Conservation (phyloP, 805 yeast species). For the Yarrowia sp. region DNA sequence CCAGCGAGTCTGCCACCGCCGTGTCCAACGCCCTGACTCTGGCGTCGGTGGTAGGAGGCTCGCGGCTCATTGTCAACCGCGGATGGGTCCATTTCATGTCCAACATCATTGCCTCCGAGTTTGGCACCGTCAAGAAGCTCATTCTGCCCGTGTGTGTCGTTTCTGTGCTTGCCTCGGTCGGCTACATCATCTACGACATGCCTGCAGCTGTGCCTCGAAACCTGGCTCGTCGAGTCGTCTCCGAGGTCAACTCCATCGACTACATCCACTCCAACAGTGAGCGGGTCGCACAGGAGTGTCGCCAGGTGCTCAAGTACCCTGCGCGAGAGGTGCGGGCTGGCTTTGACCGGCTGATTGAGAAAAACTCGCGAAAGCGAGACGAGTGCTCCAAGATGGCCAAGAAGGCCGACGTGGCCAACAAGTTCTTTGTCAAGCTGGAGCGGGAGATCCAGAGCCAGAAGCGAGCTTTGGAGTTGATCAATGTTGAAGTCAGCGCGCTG, state of each 20-base stretch:
- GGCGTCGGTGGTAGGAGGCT: conserved; percentile 47
- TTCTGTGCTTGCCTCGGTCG: conserved; percentile 60
- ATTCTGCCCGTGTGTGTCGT: conserved; percentile 62
- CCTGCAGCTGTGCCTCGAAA: conserved; percentile 90
- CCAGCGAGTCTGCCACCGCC: conserved; percentile 36
- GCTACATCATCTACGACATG: conserved; percentile 76
- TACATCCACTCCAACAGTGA: conserved; percentile 80
- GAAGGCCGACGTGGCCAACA: conserved; percentile 62
- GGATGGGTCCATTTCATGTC: conserved; percentile 43
- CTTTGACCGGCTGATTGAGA: conserved; percentile 70
- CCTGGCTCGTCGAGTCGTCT: conserved; percentile 71
- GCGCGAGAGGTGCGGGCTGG: conserved; percentile 78
- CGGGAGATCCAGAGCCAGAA: conserved; percentile 56
- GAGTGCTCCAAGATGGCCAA: conserved; percentile 60
- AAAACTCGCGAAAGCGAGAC: conserved; percentile 63
- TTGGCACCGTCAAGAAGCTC: conserved; percentile 50
- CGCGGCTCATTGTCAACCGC: conserved; percentile 44
- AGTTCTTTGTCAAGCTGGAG: conserved; percentile 61
- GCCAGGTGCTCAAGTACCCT: conserved; percentile 81
- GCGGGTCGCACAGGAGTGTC: conserved; percentile 80
- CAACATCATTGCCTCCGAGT: conserved; percentile 39
- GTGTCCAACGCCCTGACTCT: conserved; percentile 46
- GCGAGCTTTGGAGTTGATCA: conserved; percentile 40
- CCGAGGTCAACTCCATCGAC: conserved; percentile 68
- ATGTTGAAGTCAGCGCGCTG: conserved; percentile 18